These are phyloP conservation scores for Vaucheria bursata DNA, from an alignment of 352 stramenopile species.

Conservation along the genomic window DNA sequence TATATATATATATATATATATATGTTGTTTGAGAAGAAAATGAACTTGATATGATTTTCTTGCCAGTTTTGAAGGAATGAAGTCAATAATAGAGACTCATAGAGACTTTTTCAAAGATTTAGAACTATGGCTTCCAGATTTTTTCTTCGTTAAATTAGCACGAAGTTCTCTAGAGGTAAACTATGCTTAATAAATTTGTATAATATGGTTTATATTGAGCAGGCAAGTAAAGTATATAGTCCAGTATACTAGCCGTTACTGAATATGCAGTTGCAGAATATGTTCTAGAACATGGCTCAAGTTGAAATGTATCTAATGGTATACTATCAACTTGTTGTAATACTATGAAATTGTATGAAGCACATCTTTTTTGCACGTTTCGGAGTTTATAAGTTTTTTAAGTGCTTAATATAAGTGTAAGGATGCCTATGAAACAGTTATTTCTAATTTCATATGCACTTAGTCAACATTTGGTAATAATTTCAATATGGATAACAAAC, in stretches of 20 bases:
- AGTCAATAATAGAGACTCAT: conserved; percentile 33
- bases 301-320: background rate
- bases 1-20: background rate
- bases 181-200: background rate
- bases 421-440: too few species aligned
- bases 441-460: too few species aligned
- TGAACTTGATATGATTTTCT: conserved; percentile 12
- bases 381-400: too few species aligned
- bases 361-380: too few species aligned
- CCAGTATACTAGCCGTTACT: too few species aligned
- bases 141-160: conserved; percentile 36
- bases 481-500: too few species aligned
- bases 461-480: too few species aligned
- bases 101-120: conserved; percentile 40
- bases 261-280: too few species aligned
- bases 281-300: too few species aligned
- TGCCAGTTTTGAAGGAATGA: conserved; percentile 21
- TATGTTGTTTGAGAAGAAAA: conserved; percentile 9
- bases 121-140: conserved; percentile 25
- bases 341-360: background rate
- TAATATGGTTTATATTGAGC: background rate
- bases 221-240: too few species aligned
- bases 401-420: too few species aligned
- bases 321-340: background rate
- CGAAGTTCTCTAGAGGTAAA: conserved; percentile 25